Conservation (phyloP, 2,329 filamentous ascomycete genomes). For the Blastomyces emzantsi region DNA sequence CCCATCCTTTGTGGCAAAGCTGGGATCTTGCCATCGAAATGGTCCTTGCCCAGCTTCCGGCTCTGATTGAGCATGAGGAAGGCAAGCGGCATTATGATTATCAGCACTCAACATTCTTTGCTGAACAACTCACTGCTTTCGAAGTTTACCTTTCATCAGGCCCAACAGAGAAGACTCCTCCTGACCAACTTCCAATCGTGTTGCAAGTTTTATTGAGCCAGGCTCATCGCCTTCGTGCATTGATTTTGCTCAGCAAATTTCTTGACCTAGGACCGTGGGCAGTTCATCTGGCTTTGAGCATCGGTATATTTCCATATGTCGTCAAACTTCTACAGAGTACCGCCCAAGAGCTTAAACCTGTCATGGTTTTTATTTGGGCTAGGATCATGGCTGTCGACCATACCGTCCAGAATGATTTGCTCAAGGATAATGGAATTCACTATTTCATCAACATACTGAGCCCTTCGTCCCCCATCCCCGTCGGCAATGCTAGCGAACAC, state of each 20-base stretch:
- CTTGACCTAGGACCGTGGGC: slow-evolving; percentile 95
- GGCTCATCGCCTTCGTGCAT: slow-evolving; percentile 79
- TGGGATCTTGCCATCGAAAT: slow-evolving; percentile 98
- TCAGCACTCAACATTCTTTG: slow-evolving; percentile 90
- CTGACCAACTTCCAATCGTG: slow-evolving; percentile 92
- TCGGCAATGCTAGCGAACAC: slow-evolving; percentile 85
- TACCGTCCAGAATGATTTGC: slow-evolving; percentile 82
- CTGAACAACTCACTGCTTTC: slow-evolving; percentile 93
- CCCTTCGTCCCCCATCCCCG: slow-evolving; percentile 70
- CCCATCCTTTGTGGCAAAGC: slow-evolving; percentile 91
- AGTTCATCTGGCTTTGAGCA: slow-evolving; percentile 93
- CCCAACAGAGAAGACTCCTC: slow-evolving; percentile 74
- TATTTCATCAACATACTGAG: slow-evolving; percentile 94
- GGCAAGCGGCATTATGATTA: slow-evolving; percentile 75
- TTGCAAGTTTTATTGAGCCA: slow-evolving; percentile 93
- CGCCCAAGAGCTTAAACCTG: slow-evolving; percentile 85
- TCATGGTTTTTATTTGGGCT: slow-evolving; percentile 99
- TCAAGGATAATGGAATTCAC: slow-evolving; percentile 94
- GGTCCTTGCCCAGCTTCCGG: slow-evolving; percentile 80
- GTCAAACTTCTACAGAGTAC: slow-evolving; percentile 92
- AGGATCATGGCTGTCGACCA: slow-evolving; percentile 91
- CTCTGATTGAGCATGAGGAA: slow-evolving; percentile 69
- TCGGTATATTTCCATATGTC: slow-evolving; percentile 99
- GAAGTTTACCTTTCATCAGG: slow-evolving; percentile 86
- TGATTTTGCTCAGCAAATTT: slow-evolving; percentile 88